Evolutionary conservation across 2,329 filamentous ascomycete species (phyloP).

Genomic region (Ascochyta fabae): DNA sequence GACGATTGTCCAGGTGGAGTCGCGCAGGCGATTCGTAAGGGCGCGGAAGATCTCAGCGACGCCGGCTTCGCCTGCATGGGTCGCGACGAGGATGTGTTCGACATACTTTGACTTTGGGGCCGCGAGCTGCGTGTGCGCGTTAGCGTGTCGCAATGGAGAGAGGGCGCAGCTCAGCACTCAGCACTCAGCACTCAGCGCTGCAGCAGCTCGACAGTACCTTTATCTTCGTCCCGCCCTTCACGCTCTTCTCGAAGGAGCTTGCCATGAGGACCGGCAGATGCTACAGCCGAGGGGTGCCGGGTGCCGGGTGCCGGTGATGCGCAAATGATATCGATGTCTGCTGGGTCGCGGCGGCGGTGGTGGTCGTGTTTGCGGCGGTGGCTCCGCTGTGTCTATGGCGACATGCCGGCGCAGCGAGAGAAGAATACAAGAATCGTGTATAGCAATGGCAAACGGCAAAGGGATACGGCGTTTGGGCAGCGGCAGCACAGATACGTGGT

Average conservation of each 20-base stretch:
- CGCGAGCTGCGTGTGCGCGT: conserved; percentile 68
- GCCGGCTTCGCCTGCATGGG: conserved; percentile 90
- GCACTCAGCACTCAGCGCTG: not conserved
- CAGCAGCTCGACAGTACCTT: conserved; percentile 65
- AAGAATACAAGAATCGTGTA: conserved; percentile 23
- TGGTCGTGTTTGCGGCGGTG: conserved; percentile 20
- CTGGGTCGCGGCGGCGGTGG: conserved; percentile 16
- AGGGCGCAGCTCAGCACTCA: not conserved
- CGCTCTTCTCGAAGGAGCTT: conserved; percentile 96
- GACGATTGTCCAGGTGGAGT: conserved; percentile 99
- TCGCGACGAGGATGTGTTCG: conserved; percentile 95
- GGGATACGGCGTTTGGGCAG: conserved; percentile 17
- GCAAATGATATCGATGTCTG: conserved; percentile 11
- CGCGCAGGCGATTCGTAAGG: conserved; percentile 83
- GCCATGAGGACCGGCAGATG: conserved; percentile 62
- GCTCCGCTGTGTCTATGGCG: conserved; percentile 33
- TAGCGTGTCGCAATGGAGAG: conserved; percentile 24
- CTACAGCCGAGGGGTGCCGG: conserved; percentile 11
- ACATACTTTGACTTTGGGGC: conserved; percentile 99
- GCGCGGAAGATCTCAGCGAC: conserved; percentile 96
- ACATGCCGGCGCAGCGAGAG: conserved; percentile 33
- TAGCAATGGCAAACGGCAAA: conserved; percentile 25
- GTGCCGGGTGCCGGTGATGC: conserved; percentile 14
- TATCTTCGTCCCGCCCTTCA: conserved; percentile 98
- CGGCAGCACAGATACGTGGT: conserved; percentile 18